Conservation (phyloP, 345 rosid species). For the Salix koriyanagi region DNA sequence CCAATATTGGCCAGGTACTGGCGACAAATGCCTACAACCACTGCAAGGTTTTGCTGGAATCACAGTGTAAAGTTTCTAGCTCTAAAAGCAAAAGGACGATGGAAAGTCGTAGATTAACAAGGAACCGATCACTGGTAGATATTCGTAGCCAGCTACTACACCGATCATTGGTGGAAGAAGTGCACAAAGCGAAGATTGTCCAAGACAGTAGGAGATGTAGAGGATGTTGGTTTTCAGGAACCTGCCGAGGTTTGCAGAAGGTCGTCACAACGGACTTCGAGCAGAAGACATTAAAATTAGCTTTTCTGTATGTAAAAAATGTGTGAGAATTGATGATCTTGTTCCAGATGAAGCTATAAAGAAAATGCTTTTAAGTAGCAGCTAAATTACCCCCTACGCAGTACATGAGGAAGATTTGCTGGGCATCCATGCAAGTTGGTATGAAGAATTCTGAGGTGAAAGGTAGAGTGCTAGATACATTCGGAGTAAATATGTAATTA, state of each 20-base stretch:
- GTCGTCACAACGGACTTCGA: slow-evolving; percentile 15
- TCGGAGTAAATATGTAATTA: neutral
- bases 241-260: slow-evolving; percentile 42
- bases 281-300: slow-evolving; percentile 16
- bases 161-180: slow-evolving; percentile 58
- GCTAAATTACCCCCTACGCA: neutral
- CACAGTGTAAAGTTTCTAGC: slow-evolving; percentile 31
- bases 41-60: slow-evolving; percentile 29
- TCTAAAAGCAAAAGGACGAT: slow-evolving; percentile 32
- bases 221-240: slow-evolving; percentile 60
- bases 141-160: slow-evolving; percentile 56
- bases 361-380: neutral
- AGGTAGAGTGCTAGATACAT: neutral
- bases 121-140: slow-evolving; percentile 68
- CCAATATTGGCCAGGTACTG: slow-evolving; percentile 17
- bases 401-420: neutral
- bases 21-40: slow-evolving; percentile 25
- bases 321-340: neutral
- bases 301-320: neutral
- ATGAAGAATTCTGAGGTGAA: neutral
- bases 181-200: slow-evolving; percentile 47
- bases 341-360: neutral
- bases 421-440: neutral
- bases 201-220: slow-evolving; percentile 74
- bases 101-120: slow-evolving; percentile 35